Conservation (phyloP, 768 basidiomycete genomes). For the Tephrocybe sp. region DNA sequence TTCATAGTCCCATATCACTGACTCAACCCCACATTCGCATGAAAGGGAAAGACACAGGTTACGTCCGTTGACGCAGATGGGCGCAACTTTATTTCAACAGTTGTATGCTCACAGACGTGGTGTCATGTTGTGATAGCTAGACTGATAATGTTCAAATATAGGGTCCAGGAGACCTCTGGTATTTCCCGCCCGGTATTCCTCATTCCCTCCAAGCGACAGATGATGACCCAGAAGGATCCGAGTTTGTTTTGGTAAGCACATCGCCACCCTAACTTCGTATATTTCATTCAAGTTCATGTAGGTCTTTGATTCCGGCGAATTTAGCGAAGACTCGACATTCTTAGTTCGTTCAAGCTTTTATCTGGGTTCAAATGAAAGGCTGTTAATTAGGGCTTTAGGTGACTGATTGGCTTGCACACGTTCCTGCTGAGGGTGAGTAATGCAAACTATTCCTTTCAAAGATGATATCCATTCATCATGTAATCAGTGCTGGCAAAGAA, state of each 20-base stretch:
- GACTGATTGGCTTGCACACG: conserved; percentile 56
- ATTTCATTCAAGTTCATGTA: conserved; percentile 15
- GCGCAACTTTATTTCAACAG: conserved; percentile 47
- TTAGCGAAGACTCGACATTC: conserved; percentile 55
- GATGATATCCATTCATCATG: too few species aligned
- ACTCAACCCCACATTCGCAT: not conserved
- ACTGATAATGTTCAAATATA: conserved; percentile 12
- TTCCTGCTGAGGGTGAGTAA: conserved; percentile 44
- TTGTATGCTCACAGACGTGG: conserved; percentile 32
- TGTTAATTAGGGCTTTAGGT: conserved; percentile 29
- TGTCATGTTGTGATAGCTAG: not conserved
- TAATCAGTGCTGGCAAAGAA: conserved; percentile 54
- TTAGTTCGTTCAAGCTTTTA: conserved; percentile 28
- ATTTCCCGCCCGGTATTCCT: conserved; percentile 55
- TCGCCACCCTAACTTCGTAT: not conserved
- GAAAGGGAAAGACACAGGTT: conserved; percentile 47
- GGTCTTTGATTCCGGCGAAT: conserved; percentile 52
- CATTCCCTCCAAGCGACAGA: conserved; percentile 54
- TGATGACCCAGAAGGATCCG: conserved; percentile 44
- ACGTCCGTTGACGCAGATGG: conserved; percentile 48
- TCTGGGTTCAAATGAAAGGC: not conserved
- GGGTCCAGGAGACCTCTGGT: conserved; percentile 54
- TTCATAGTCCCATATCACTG: not conserved
- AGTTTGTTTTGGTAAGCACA: conserved; percentile 47
- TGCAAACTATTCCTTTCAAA: not conserved